Conservation (phyloP, 169 alveolate genomes). For the Plasmodium berghei region DNA sequence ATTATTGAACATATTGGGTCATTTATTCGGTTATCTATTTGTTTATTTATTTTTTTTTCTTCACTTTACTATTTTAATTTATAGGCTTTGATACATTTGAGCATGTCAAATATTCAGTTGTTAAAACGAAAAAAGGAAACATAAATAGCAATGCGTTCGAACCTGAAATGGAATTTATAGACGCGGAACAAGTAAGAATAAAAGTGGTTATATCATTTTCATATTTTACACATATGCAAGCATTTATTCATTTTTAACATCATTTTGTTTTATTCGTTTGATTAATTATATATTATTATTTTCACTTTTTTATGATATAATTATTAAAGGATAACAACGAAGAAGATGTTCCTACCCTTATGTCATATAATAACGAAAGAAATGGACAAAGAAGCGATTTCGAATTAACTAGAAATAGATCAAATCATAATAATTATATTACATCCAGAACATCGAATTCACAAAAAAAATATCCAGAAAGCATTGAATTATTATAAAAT, state of each 20-base stretch:
- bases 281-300: not conserved
- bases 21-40: not conserved
- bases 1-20: no score
- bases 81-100: slow-evolving; percentile 80
- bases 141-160: slow-evolving; percentile 79
- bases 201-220: not conserved
- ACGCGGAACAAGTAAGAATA: slow-evolving; percentile 83
- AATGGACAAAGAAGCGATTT: slow-evolving; percentile 61
- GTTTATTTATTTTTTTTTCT: slow-evolving; percentile 2
- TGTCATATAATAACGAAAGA: slow-evolving; percentile 70
- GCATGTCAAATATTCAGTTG: slow-evolving; percentile 82
- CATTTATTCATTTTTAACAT: not conserved
- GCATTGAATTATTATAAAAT: slow-evolving; percentile 57
- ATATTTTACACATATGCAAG: not conserved
- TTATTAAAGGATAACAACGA: slow-evolving; percentile 77
- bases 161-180: slow-evolving; percentile 87
- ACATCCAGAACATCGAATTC: slow-evolving; percentile 46
- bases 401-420: slow-evolving; percentile 54
- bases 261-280: not conserved
- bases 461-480: slow-evolving; percentile 50
- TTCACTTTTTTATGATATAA: slow-evolving; percentile 2
- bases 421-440: slow-evolving; percentile 49
- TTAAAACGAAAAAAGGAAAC: slow-evolving; percentile 75
- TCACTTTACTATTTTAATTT: not conserved
- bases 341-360: slow-evolving; percentile 86